Evolutionary conservation across 352 stramenopile genomes (phyloP), one percentile per base, ranked within the genome.

Genomic region (Lagenidium giganteum): DNA sequence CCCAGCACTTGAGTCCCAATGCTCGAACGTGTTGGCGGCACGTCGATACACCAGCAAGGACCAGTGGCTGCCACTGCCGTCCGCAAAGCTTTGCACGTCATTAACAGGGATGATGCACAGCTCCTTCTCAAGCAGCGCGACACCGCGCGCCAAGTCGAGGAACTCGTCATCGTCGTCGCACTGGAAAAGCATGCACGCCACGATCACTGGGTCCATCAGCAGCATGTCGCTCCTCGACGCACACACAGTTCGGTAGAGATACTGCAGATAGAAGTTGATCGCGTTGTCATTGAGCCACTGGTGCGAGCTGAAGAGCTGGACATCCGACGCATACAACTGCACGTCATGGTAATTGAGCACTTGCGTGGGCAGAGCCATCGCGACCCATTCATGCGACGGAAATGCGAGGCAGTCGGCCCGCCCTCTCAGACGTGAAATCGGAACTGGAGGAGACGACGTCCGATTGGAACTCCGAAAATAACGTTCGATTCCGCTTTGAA

Each of bases 241-340:
- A 47, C 58, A 71, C 6, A 55, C 22, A 6, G 69, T 71, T 25
- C 77, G 71, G 23, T 67, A 70, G 22, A 89, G 31, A 46, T 70
- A 82, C 54, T 83, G 66, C 36, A 93, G 69, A 57, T 87, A 91
- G 46, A 93, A 93, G 67, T 91, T 79, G 50, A 93, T 64, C 18
- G 76, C 57, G 22, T 80, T 90, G 57, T 93, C 81, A 47, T 93
- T 91, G 23, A 93, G 79, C 81, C 81, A 93, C 48, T 81, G 53
- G 9, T 30, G 50, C 11, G 37, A 41, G 5, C 38, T 11, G 42
- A 93, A 90, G 24, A 93, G 76, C 63, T 48, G 61, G 24, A 91
- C 72, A 51, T 93, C 81, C 49, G 74, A 70, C 37, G 70, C 76
- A 51, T 93, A 91, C 22, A 93, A 64, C 72, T 86, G 75, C 49